Evolutionary conservation across 2,329 filamentous ascomycete species (phyloP).

Genomic region (Fusarium poae): DNA sequence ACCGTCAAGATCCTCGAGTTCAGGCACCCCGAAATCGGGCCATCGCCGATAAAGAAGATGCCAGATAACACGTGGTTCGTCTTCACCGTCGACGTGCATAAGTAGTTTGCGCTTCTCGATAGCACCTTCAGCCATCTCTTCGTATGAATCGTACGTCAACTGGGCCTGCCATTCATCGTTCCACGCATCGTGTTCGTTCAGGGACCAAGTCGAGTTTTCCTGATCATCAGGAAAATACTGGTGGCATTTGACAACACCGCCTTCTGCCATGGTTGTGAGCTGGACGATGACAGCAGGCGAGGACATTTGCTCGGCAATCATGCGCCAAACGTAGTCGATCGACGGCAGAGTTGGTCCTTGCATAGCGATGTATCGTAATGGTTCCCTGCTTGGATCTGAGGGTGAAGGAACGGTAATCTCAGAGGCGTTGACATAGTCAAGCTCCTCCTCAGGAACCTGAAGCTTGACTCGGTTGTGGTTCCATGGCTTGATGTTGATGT

Average conservation of each 20-base stretch:
- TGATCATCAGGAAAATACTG: conserved; percentile 82
- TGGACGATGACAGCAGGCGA: conserved; percentile 89
- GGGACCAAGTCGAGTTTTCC: conserved; percentile 64
- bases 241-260: conserved; percentile 83
- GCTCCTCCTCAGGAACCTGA: conserved; percentile 77
- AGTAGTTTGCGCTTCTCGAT: conserved; percentile 82
- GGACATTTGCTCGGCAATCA: conserved; percentile 83
- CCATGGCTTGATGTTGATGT: conserved; percentile 91
- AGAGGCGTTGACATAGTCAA: conserved; percentile 88
- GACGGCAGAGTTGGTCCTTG: conserved; percentile 87
- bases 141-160: conserved; percentile 74
- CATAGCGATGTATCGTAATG: conserved; percentile 85
- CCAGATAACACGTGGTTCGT: conserved; percentile 73
- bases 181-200: conserved; percentile 75
- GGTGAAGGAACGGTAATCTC: conserved; percentile 70
- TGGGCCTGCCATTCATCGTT: conserved; percentile 76
- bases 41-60: conserved; percentile 89
- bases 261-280: conserved; percentile 90
- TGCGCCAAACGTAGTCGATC: conserved; percentile 90
- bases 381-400: conserved; percentile 54
- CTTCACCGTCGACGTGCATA: conserved; percentile 63
- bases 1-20: conserved; percentile 73
- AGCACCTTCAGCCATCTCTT: conserved; percentile 67
- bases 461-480: conserved; percentile 87
- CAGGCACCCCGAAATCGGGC: conserved; percentile 91